These are phyloP conservation scores for Paramyrothecium sp. DNA, from an alignment of 2,329 filamentous ascomycete genomes.

Conservation along the genomic window DNA sequence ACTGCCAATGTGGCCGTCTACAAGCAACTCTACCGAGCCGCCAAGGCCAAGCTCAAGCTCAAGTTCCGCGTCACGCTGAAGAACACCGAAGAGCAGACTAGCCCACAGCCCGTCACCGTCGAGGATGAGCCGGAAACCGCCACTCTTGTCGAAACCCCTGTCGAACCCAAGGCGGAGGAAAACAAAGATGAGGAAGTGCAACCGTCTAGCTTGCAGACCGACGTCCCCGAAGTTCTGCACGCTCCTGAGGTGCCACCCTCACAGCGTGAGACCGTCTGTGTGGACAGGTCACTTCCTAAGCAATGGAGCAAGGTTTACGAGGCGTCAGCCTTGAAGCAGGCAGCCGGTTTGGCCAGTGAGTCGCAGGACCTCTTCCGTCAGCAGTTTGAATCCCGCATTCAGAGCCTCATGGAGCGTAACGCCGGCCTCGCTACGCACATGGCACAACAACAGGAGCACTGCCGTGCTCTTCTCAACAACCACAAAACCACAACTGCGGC, in stretches of 20 bases:
- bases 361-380: conserved; percentile 14
- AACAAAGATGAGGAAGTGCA: neutral
- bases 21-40: conserved; percentile 94
- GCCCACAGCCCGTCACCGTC: conserved; percentile 43
- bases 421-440: conserved; percentile 9
- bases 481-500: neutral
- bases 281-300: too few relatives aligned
- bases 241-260: too few relatives aligned
- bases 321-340: conserved; percentile 20
- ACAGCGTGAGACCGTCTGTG: too few relatives aligned
- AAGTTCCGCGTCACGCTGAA: conserved; percentile 71
- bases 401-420: conserved; percentile 21
- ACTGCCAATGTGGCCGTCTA: conserved; percentile 77
- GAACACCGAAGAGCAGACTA: conserved; percentile 23
- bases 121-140: conserved; percentile 47
- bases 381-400: conserved; percentile 24
- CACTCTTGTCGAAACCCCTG: conserved; percentile 7
- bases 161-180: neutral
- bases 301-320: conserved; percentile 19
- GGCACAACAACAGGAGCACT: neutral
- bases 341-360: conserved; percentile 20
- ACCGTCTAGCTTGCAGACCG: neutral
- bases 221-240: too few relatives aligned
- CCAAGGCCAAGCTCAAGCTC: conserved; percentile 97
- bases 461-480: neutral